These are phyloP conservation scores for Malassezia slooffiae DNA, from an alignment of 1,284 basidiomycete species.

Conservation along the genomic window DNA sequence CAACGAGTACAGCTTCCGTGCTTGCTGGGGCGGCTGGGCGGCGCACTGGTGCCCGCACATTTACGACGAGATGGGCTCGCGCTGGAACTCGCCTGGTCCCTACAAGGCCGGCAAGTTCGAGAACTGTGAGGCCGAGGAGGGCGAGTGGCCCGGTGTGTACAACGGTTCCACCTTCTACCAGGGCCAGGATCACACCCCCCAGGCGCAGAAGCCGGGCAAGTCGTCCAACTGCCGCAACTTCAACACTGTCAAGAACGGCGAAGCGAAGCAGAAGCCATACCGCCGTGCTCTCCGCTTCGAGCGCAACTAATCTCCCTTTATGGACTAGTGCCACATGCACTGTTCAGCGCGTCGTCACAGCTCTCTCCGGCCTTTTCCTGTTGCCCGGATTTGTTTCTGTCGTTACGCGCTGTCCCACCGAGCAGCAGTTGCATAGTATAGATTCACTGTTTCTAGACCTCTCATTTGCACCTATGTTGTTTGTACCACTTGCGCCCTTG, in stretches of 20 bases:
- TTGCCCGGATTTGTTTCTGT: too few species aligned
- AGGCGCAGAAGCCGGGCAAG: conserved; percentile 1
- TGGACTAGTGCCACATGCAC: too few species aligned
- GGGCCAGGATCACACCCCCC: conserved; percentile 12
- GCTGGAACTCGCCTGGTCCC: conserved; percentile 40
- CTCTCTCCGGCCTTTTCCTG: too few species aligned
- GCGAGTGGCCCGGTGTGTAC: conserved; percentile 38
- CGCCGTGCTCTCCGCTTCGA: too few species aligned
- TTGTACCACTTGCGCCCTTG: too few species aligned
- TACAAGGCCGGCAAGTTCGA: conserved; percentile 32
- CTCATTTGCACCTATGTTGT: too few species aligned
- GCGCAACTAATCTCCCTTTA: too few species aligned
- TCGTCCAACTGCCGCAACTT: conserved; percentile 7
- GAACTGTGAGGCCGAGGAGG: conserved; percentile 34
- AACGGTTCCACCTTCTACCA: conserved; percentile 34
- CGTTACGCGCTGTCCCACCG: too few species aligned
- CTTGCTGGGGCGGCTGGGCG: conserved; percentile 32
- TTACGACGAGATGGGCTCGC: conserved; percentile 36
- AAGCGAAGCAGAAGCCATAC: conserved; percentile 1
- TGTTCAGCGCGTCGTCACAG: too few species aligned
- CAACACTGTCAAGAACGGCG: conserved; percentile 1
- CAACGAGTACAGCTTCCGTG: conserved; percentile 42
- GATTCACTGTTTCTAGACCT: too few species aligned
- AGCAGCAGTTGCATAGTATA: too few species aligned
- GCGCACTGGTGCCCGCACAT: conserved; percentile 42